Evolutionary conservation across 179 eudicot species (phyloP).

Genomic region (Drosera spatulata): DNA sequence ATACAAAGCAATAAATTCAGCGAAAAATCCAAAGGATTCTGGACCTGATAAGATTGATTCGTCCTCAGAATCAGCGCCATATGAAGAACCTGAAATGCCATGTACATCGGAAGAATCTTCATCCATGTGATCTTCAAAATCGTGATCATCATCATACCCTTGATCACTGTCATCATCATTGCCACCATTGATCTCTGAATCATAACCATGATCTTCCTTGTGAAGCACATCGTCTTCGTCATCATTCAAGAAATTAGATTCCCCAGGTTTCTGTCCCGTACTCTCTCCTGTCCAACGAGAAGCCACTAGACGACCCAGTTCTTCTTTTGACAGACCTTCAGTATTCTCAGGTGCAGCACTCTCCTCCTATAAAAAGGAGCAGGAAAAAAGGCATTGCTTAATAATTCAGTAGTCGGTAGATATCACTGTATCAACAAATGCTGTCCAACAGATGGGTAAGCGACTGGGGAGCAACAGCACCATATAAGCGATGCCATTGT

Average conservation of each 20-base stretch:
- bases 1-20: conserved; percentile 1
- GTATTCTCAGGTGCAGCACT: conserved; percentile 38
- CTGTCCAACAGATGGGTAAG: too few relatives aligned
- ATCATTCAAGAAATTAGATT: conserved; percentile 26
- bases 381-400: too few relatives aligned
- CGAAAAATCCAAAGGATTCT: not conserved
- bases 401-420: too few relatives aligned
- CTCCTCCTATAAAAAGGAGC: conserved; percentile 19
- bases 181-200: conserved; percentile 58
- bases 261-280: conserved; percentile 34
- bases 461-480: too few relatives aligned
- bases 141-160: conserved; percentile 43
- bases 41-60: conserved; percentile 40
- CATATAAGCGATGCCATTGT: too few relatives aligned
- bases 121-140: conserved; percentile 48
- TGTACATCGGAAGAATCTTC: conserved; percentile 8
- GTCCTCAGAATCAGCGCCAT: conserved; percentile 66
- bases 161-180: conserved; percentile 57
- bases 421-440: too few relatives aligned
- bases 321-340: conserved; percentile 76
- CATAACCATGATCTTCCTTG: conserved; percentile 68
- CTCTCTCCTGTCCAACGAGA: conserved; percentile 95
- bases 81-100: conserved; percentile 11
- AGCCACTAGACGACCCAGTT: conserved; percentile 88
- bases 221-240: conserved; percentile 30